Base-by-base conservation (phyloP, 768 basidiomycete species). In the Hericium rajendrae region DNA sequence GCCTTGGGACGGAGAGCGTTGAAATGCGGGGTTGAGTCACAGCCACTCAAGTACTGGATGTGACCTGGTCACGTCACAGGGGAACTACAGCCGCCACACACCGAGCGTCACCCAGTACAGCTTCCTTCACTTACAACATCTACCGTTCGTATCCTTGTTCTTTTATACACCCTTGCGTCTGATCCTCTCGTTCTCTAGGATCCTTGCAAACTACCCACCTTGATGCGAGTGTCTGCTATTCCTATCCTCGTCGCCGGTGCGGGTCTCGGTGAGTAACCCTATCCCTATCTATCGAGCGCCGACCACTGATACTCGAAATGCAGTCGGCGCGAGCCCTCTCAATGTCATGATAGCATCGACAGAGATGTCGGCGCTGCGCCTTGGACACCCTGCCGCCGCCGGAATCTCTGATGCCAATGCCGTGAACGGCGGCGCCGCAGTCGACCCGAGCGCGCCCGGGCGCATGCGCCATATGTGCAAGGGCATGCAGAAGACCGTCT, bases 391-490 rank as follows among this genome's bases (percentile, higher is more conserved):
- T 18, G 62, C 52, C 5, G 58, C 57, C 11, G 13, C 38, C 2
- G 24, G 22, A n/a, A 32, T 26, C 9, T 51, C 51, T 4, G 18
- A 16, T 20, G 39, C 32, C 16, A 26, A 20, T 43, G 11, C 57
- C 4, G 53, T 32, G 28, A 32, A 32, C 39, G 6, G 39, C 43
- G 46, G 32, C 54, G 18, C 49, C 49, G 18, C 15, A 24, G 49
- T 8, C 49, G 24, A 10, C 18, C 20, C 8, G 28, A 32, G 18
- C 49, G 10, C n/a, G 26, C 52, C 60, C 3, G 41, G 60, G 10
- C 61, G 26, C 55, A 55, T 63, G 55, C 60, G 55, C 18, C 60
- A 61, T 43, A 11, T 59, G 24, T 63, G 62, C 46, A 56, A 61
- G 43, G 51, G 53, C 48, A 61, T 63, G 60, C 53, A 61, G 55